Evolutionary conservation across 257 asterid genomes (phyloP).

Genomic region (Solanum pinnatisectum): DNA sequence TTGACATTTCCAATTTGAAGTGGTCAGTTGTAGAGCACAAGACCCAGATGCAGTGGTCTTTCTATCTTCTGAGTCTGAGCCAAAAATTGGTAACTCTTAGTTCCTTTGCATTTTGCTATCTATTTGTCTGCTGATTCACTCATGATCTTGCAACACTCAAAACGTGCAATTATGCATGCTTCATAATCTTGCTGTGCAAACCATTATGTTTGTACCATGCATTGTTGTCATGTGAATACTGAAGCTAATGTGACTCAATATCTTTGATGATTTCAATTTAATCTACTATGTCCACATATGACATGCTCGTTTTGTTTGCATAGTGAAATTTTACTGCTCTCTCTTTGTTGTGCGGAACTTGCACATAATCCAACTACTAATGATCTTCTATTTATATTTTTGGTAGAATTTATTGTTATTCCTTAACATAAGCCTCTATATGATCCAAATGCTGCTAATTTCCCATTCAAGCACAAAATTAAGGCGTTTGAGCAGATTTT

Average conservation of each 20-base stretch:
- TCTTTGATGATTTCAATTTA: background rate
- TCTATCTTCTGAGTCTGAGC: constrained; percentile 35
- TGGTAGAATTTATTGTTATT: background rate
- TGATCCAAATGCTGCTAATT: background rate
- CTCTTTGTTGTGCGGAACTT: background rate
- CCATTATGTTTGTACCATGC: background rate
- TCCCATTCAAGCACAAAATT: background rate
- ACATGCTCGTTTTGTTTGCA: background rate
- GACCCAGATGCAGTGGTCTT: constrained; percentile 43
- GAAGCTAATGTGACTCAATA: background rate
- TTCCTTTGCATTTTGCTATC: background rate
- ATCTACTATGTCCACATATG: background rate
- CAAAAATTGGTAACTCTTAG: constrained; percentile 41
- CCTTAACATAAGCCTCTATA: background rate
- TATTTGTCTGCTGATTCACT: background rate
- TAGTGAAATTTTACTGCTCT: background rate
- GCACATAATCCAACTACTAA: background rate
- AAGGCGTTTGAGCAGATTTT: background rate
- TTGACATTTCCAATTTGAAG: constrained; percentile 6
- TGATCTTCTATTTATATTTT: background rate
- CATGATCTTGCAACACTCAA: background rate
- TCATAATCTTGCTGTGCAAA: background rate
- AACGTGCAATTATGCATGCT: background rate
- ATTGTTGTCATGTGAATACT: background rate
- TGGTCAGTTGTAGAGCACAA: constrained; percentile 33